Base-by-base conservation (phyloP, 169 alveolate genomes). In the Neospora caninum region DNA sequence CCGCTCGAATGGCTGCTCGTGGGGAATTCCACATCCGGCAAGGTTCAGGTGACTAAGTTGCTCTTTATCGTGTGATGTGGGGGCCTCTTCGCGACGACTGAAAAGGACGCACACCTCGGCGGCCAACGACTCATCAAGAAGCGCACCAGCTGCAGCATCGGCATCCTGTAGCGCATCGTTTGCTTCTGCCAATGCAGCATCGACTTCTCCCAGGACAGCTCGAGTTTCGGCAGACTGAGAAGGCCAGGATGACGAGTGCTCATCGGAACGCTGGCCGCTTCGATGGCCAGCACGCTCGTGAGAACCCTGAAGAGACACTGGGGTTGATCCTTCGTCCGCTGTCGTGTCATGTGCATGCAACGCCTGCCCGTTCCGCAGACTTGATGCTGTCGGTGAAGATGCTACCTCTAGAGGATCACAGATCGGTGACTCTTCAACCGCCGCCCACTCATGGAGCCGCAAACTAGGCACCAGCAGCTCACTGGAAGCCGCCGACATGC, bases 141-240 rank as follows among this genome's bases (percentile, higher is more conserved):
- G 73, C 18, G 86, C 1, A n/a, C 20, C 45, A 22, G 86, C 86
- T n/a, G 86, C 86, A 43, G 82, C 82, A 69, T 29, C 82, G 34
- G 82, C 82, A 69, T 78, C 86, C 13, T 22, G 86, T 20, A 78
- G 13, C 1, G 86, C 86, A 16, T 4, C 86, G 86, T 20, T 13
- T 38, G 86, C 86, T 38, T 78, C 45, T n/a, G 86, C 86, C 20
- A 20, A 38, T 16, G 45, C 86, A n/a, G 86, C 86, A 43, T n/a
- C 86, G 86, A 78, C 86, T n/a, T 78, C 86, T 0, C 4, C 39
- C 27, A n/a, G 45, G n/a, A 20, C 86, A 36, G 86, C 20, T 64
- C n/a, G 4, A 49, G 58, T 49, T 49, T 7, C 58, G 58, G 58
- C 58, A 49, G 58, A 49, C 58, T 4, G 58, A 49, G 58, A 4